These are phyloP conservation scores for Globisporangium alternatum DNA, from an alignment of 352 stramenopile genomes.

Conservation along the genomic window DNA sequence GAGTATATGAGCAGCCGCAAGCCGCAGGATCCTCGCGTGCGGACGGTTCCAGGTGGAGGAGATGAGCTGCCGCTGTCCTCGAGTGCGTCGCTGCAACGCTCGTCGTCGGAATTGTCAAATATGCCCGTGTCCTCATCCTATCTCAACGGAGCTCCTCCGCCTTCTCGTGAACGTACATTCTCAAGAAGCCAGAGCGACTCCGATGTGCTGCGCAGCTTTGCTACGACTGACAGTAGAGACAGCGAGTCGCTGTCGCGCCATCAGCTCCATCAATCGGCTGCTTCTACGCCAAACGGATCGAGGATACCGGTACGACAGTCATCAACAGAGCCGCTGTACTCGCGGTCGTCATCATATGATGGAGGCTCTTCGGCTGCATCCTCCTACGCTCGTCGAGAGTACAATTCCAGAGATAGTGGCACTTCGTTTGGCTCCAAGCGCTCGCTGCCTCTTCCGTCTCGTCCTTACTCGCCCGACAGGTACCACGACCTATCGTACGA, in stretches of 20 bases:
- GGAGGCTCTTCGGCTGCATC: conserved; percentile 5
- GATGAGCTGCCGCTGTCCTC: neutral
- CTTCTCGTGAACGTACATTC: conserved; percentile 1
- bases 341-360: conserved; percentile 11
- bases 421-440: conserved; percentile 16
- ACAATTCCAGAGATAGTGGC: conserved; percentile 11
- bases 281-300: conserved; percentile 9
- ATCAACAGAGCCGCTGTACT: conserved; percentile 2
- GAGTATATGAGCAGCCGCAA: conserved; percentile 16
- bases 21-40: conserved; percentile 12
- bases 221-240: conserved; percentile 14
- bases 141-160: neutral
- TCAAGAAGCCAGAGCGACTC: conserved; percentile 21
- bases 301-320: conserved; percentile 15
- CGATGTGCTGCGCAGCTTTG: conserved; percentile 11
- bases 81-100: neutral
- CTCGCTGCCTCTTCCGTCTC: conserved; percentile 14
- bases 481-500: conserved; percentile 20
- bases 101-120: conserved; percentile 7
- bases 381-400: conserved; percentile 13
- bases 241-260: conserved; percentile 9
- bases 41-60: neutral
- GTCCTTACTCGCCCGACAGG: conserved; percentile 13
- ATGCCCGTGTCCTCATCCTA: neutral
- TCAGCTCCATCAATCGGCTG: conserved; percentile 1